These are phyloP conservation scores for Andalucia godoyi DNA, from an alignment of 78 protist species.

Conservation along the genomic window DNA sequence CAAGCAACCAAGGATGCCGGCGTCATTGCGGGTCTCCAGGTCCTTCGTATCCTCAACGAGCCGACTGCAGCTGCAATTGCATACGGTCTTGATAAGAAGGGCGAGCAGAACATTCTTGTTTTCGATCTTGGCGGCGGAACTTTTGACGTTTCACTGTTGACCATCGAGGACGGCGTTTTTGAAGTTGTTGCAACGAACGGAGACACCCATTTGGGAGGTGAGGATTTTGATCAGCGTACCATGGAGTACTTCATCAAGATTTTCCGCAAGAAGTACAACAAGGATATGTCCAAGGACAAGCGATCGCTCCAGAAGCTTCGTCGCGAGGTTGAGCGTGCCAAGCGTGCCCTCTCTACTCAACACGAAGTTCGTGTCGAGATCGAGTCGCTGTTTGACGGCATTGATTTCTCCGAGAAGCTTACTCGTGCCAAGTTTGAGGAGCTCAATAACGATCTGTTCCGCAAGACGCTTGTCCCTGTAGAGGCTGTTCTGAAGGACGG, in stretches of 20 bases:
- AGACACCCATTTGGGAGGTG: constrained; percentile 98
- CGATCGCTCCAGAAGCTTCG: constrained; percentile 80
- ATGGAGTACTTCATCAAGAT: constrained; percentile 70
- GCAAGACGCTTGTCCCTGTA: constrained; percentile 82
- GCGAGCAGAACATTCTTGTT: constrained; percentile 86
- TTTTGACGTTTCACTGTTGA: constrained; percentile 94
- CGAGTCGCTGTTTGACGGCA: constrained; percentile 89
- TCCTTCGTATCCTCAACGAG: constrained; percentile 95
- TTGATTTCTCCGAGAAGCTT: constrained; percentile 83
- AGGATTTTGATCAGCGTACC: constrained; percentile 95
- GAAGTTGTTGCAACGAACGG: constrained; percentile 98
- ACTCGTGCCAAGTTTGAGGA: constrained; percentile 99
- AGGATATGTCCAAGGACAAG: constrained; percentile 53
- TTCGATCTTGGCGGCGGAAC: constrained; percentile 99
- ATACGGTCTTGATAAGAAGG: constrained; percentile 77
- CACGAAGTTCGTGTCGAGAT: constrained; percentile 77
- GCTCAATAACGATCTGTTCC: constrained; percentile 91
- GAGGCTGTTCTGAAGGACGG: constrained; percentile 82
- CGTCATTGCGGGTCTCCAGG: constrained; percentile 75
- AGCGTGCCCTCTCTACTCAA: constrained; percentile 77
- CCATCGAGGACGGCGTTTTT: constrained; percentile 91
- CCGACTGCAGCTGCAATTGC: constrained; percentile 97
- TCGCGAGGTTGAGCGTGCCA: constrained; percentile 89
- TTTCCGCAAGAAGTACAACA: constrained; percentile 72
- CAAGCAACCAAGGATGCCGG: constrained; percentile 73